These are phyloP conservation scores for Ascochyta rabiei DNA, from an alignment of 2,329 filamentous ascomycete genomes.

Conservation along the genomic window DNA sequence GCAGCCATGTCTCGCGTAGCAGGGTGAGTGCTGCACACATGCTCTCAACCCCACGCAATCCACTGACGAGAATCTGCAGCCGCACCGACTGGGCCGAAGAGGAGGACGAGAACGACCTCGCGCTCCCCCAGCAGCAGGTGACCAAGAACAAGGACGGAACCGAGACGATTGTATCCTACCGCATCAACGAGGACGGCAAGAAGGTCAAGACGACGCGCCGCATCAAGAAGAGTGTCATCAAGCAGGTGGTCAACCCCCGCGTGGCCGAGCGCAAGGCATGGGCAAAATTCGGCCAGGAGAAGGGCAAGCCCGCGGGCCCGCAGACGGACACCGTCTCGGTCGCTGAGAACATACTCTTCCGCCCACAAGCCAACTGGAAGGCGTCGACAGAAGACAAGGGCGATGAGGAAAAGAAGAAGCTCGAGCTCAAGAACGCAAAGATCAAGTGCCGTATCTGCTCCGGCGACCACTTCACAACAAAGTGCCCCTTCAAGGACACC, in stretches of 20 bases:
- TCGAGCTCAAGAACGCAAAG: conserved; percentile 92
- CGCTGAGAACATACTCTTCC: conserved; percentile 98
- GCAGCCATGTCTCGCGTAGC: conserved; percentile 46
- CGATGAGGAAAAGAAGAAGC: conserved; percentile 73
- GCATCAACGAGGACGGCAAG: conserved; percentile 89
- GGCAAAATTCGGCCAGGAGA: conserved; percentile 90
- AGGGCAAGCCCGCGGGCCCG: conserved; percentile 82
- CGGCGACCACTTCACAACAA: conserved; percentile 98
- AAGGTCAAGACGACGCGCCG: conserved; percentile 97
- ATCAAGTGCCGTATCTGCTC: conserved; percentile 99
- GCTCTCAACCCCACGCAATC: not conserved
- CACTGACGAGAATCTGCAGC: conserved; percentile 41
- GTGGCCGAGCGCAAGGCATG: conserved; percentile 94
- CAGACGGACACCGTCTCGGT: conserved; percentile 89
- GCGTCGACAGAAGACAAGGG: conserved; percentile 78
- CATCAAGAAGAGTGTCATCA: conserved; percentile 89
- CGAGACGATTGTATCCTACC: conserved; percentile 91
- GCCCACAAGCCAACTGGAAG: conserved; percentile 92
- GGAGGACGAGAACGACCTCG: conserved; percentile 87
- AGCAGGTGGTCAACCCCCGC: conserved; percentile 93
- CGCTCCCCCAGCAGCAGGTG: conserved; percentile 85
- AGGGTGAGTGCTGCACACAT: conserved; percentile 33
- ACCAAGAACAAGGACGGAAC: conserved; percentile 98
- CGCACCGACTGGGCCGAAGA: conserved; percentile 87
- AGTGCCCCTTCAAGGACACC: conserved; percentile 99